These are phyloP conservation scores for Suhomyces faveliae DNA, from an alignment of 805 yeast species.

Conservation along the genomic window DNA sequence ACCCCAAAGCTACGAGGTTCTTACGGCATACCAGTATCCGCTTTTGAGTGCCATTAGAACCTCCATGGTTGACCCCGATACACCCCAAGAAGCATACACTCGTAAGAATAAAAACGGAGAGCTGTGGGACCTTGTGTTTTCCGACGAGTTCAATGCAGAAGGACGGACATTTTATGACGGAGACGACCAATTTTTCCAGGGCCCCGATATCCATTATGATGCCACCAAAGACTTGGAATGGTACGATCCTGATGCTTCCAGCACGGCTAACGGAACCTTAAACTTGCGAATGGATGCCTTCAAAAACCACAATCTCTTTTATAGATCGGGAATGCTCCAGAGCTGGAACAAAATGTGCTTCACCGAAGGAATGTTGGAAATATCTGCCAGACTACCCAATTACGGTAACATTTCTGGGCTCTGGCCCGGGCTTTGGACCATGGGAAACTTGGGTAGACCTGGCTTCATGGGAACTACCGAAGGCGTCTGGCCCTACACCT, in stretches of 20 bases:
- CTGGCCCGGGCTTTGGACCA: constrained; percentile 97
- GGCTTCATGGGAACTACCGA: constrained; percentile 86
- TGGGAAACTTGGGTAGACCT: constrained; percentile 91
- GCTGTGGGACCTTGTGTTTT: constrained; percentile 37
- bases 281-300: constrained; percentile 37
- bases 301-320: constrained; percentile 65
- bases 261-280: constrained; percentile 40
- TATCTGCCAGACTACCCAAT: constrained; percentile 76
- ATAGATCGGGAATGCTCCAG: constrained; percentile 90
- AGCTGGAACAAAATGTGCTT: constrained; percentile 91
- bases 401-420: constrained; percentile 75
- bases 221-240: constrained; percentile 46
- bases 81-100: constrained; percentile 31
- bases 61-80: constrained; percentile 40
- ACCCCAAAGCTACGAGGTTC: constrained; percentile 39
- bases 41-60: constrained; percentile 37
- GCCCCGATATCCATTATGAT: constrained; percentile 40
- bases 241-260: constrained; percentile 44
- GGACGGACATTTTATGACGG: constrained; percentile 45
- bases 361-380: constrained; percentile 78
- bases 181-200: constrained; percentile 44
- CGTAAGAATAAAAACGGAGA: constrained; percentile 25
- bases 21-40: constrained; percentile 46
- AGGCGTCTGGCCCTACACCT: constrained; percentile 94
- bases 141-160: constrained; percentile 45